Evolutionary conservation across 2,329 filamentous ascomycete species (phyloP).

Genomic region (Chaetomium strumarium): DNA sequence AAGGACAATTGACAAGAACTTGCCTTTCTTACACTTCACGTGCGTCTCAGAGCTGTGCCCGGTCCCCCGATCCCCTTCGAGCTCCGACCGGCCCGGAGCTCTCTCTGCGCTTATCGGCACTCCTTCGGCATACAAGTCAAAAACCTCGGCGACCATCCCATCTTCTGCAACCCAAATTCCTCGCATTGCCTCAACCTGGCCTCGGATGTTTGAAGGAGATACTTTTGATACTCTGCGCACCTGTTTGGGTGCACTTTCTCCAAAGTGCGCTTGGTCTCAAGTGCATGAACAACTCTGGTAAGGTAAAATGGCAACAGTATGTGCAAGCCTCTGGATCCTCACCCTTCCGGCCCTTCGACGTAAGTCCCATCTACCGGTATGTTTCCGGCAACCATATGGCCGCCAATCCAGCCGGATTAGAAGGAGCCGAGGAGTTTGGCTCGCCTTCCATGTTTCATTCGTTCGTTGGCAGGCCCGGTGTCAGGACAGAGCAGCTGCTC

Average conservation of each 20-base stretch:
- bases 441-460: no score
- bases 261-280: no score
- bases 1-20: slow-evolving; percentile 7
- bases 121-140: not conserved
- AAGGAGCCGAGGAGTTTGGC: no score
- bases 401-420: not conserved
- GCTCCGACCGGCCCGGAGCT: slow-evolving; percentile 3
- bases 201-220: not conserved
- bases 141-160: not conserved
- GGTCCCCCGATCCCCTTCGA: not conserved
- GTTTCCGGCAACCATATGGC: no score
- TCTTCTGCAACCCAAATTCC: not conserved
- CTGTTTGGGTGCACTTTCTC: no score
- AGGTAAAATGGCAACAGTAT: not conserved
- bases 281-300: no score
- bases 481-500: no score
- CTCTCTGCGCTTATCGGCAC: not conserved
- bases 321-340: not conserved
- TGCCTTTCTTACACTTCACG: slow-evolving; percentile 8
- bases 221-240: no score
- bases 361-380: not conserved
- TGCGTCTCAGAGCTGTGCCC: not conserved
- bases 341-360: not conserved
- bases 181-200: not conserved
- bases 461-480: no score